These are phyloP conservation scores for Eimeria maxima DNA, from an alignment of 169 alveolate genomes.

Conservation along the genomic window DNA sequence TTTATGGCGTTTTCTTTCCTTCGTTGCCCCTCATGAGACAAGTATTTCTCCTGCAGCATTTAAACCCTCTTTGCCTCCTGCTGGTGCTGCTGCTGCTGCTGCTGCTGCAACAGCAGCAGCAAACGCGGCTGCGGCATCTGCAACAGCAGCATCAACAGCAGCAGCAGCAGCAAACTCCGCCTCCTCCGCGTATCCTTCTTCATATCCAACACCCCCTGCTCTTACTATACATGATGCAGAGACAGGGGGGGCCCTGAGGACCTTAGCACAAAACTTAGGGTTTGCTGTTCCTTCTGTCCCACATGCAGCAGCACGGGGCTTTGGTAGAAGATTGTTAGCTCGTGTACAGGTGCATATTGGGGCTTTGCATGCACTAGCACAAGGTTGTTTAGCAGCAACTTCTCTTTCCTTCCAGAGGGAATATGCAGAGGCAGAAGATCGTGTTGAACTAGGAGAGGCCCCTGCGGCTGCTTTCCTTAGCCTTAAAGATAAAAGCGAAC, in stretches of 20 bases:
- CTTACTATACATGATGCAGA: not conserved
- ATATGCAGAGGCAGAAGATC: constrained; percentile 18
- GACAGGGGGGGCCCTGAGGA: constrained; percentile 10
- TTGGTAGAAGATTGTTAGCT: constrained; percentile 11
- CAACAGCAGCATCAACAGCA: not conserved
- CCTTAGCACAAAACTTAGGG: constrained; percentile 7
- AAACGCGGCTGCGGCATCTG: not conserved
- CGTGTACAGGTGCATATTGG: constrained; percentile 48
- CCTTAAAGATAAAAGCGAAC: not conserved
- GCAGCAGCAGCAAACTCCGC: no score
- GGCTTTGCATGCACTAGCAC: constrained; percentile 12
- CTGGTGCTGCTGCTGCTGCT: not conserved
- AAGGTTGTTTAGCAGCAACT: constrained; percentile 35
- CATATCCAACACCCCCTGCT: not conserved
- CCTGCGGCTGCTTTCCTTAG: not conserved
- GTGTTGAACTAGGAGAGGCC: constrained; percentile 17
- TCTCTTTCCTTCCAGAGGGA: constrained; percentile 11
- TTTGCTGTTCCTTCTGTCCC: not conserved
- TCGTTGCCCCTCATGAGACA: not conserved
- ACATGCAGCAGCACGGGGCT: not conserved
- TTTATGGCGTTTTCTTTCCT: constrained; percentile 4
- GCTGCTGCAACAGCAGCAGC: no score
- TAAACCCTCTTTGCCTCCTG: not conserved
- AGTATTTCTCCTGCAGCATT: not conserved
- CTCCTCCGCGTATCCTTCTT: no score